phyloP scores from a whole-genome alignment of 2,329 filamentous ascomycete species.

The Fusarium torulosum region DNA sequence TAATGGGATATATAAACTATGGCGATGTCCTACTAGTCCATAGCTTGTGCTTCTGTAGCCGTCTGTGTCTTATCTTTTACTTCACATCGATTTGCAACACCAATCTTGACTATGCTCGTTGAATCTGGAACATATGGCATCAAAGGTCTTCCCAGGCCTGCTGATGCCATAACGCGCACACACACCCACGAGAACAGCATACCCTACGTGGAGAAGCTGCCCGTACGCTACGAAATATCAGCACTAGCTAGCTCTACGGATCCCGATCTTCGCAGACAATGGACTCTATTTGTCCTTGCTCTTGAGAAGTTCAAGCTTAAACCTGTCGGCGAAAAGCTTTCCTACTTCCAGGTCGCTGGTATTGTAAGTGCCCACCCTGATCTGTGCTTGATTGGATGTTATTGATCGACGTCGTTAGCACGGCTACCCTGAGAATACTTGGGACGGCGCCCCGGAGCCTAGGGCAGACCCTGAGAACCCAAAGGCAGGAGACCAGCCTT shows the following conservation, averaged over 20 bases:
- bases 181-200: background rate
- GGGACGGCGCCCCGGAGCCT: conserved; percentile 1
- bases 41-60: too few relatives aligned
- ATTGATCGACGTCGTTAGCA: background rate
- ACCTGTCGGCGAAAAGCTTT: background rate
- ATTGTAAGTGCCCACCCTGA: conserved; percentile 2
- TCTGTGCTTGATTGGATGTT: fast-evolving
- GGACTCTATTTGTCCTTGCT: conserved; percentile 20
- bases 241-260: background rate
- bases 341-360: conserved; percentile 26
- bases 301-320: conserved; percentile 17
- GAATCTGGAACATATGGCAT: conserved; percentile 10
- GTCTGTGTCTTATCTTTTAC: too few relatives aligned
- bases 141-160: conserved; percentile 14
- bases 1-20: too few relatives aligned
- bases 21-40: too few relatives aligned
- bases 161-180: background rate
- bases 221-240: conserved; percentile 13
- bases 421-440: conserved; percentile 20
- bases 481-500: background rate
- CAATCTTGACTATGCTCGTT: too few relatives aligned
- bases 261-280: background rate
- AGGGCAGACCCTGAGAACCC: background rate
- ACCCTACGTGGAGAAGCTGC: background rate
- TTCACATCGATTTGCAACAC: too few relatives aligned